These are phyloP conservation scores for Pseudomassariella vexata DNA, from an alignment of 2,329 filamentous ascomycete species.

Conservation along the genomic window DNA sequence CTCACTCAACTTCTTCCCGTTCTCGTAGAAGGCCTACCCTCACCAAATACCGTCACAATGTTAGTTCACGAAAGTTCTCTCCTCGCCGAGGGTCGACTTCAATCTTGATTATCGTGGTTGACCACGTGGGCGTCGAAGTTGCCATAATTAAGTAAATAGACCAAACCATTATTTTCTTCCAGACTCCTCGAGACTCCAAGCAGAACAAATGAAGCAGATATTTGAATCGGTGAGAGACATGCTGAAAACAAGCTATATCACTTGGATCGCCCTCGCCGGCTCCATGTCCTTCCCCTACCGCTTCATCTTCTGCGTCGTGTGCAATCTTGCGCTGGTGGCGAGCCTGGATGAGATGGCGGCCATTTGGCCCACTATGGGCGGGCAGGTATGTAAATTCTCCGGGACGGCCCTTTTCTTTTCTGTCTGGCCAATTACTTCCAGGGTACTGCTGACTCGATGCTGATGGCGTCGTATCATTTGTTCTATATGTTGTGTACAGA, in stretches of 20 bases:
- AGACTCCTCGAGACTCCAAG: constrained; percentile 2
- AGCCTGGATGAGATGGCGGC: constrained; percentile 36
- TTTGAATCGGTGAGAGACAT: too few relatives aligned
- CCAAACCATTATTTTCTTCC: too few relatives aligned
- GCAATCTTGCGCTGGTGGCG: constrained; percentile 34
- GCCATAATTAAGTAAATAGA: constrained; percentile 37
- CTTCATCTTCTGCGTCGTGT: constrained; percentile 38
- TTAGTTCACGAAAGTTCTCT: too few relatives aligned
- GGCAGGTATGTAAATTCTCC: too few relatives aligned
- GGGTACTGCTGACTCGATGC: too few relatives aligned
- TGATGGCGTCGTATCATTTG: constrained; percentile 40
- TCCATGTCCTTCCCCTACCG: constrained; percentile 37
- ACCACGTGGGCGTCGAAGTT: constrained; percentile 37
- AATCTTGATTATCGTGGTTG: constrained; percentile 30
- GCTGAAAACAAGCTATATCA: constrained; percentile 14
- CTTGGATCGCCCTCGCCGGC: constrained; percentile 34
- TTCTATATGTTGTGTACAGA: constrained; percentile 33
- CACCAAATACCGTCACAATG: too few relatives aligned
- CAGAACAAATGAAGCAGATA: background rate
- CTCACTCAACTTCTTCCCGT: too few relatives aligned
- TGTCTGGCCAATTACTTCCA: too few relatives aligned
- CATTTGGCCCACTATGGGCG: constrained; percentile 40
- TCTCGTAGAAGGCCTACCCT: too few relatives aligned
- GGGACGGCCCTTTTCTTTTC: too few relatives aligned
- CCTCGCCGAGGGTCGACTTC: constrained; percentile 28